Evolutionary conservation across 2,329 filamentous ascomycete genomes (phyloP).

Genomic region (Dactylellina sp.): DNA sequence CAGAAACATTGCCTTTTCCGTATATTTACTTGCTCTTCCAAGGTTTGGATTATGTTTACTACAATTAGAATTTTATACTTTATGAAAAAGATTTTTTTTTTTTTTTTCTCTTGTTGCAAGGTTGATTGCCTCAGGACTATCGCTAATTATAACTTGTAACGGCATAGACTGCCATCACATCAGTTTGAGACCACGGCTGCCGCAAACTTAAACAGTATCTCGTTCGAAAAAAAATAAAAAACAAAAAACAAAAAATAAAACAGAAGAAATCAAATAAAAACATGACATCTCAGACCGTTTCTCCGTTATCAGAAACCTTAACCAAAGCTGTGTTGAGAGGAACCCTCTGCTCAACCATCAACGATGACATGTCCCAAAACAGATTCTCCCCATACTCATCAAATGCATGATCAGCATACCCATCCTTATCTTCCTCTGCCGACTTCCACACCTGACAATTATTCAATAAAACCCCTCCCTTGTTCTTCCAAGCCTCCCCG

Average conservation of each 20-base stretch:
- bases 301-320: neutral
- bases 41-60: too few relatives aligned
- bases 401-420: slow-evolving; percentile 62
- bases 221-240: too few relatives aligned
- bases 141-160: neutral
- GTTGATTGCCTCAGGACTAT: neutral
- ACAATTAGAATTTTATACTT: too few relatives aligned
- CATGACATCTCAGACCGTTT: neutral
- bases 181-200: too few relatives aligned
- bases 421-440: slow-evolving; percentile 60
- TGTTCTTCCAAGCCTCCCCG: slow-evolving; percentile 65
- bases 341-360: slow-evolving; percentile 18
- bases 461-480: slow-evolving; percentile 65
- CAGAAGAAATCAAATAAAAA: too few relatives aligned
- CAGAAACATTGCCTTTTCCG: neutral
- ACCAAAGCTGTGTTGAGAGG: too few relatives aligned
- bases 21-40: too few relatives aligned
- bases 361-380: slow-evolving; percentile 11
- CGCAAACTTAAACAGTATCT: too few relatives aligned
- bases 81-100: neutral
- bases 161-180: too few relatives aligned
- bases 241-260: neutral
- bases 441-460: slow-evolving; percentile 64
- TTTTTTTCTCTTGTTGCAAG: neutral
- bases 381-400: slow-evolving; percentile 12